A percentile compares a stretch with the other conserved stretches of the same genome.
Conservation (phyloP, 225 moss, liverwort and hornwort genomes). For the Thuidium tamariscinum region DNA sequence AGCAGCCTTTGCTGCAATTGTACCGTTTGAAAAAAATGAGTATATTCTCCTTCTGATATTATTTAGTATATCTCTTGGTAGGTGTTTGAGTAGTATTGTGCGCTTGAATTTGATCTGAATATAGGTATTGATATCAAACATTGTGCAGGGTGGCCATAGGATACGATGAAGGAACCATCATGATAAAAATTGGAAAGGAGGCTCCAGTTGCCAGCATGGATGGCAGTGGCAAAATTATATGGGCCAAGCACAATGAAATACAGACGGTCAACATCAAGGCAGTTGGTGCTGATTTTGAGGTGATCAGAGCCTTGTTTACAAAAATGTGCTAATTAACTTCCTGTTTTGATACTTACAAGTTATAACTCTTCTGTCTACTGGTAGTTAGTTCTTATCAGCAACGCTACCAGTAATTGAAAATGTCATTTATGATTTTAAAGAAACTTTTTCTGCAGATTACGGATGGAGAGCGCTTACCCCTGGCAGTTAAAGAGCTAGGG, state of each 20-base stretch:
- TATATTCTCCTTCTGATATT: background rate
- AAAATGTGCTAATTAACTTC: background rate
- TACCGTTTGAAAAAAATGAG: background rate
- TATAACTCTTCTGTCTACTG: background rate
- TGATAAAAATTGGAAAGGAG: constrained; percentile 96
- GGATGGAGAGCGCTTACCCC: constrained; percentile 93
- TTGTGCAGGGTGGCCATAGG: constrained; percentile 85
- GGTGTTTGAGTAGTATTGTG: background rate
- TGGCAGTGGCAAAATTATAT: constrained; percentile 89
- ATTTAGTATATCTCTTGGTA: background rate
- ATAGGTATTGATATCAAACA: background rate
- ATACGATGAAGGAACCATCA: constrained; percentile 96
- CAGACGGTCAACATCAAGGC: constrained; percentile 97
- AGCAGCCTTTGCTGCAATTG: background rate
- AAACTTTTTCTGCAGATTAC: constrained; percentile 44
- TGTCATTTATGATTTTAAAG: background rate
- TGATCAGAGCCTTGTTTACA: background rate
- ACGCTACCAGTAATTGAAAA: background rate
- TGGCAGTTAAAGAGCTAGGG: constrained; percentile 93
- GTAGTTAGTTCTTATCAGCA: background rate
- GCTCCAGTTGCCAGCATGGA: constrained; percentile 99
- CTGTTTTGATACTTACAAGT: background rate
- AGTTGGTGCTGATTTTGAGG: constrained; percentile 93
- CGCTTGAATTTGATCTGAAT: background rate
- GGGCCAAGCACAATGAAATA: constrained; percentile 98